A percentile compares a stretch with the other conserved stretches of the same genome.
Conservation (phyloP, 306 rosid species). For the Hippophae rhamnoides region DNA sequence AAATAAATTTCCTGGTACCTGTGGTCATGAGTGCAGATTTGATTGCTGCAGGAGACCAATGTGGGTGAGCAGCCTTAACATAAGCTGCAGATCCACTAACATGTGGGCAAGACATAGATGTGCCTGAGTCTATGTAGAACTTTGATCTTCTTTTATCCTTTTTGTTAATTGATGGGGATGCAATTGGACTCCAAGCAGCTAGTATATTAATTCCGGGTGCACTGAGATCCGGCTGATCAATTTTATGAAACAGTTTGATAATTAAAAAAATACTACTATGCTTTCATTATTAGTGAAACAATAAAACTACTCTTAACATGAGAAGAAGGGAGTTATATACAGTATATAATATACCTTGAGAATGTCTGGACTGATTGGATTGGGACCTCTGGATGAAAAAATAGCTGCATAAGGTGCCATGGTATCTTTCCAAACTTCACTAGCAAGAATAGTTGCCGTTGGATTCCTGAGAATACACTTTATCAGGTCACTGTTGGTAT, state of each 20-base stretch:
- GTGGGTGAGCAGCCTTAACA: conserved; percentile 9
- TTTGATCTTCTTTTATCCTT: not conserved
- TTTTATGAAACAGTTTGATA: not conserved
- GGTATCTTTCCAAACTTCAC: conserved; percentile 6
- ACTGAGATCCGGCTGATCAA: conserved; percentile 21
- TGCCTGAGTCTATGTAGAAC: conserved; percentile 13
- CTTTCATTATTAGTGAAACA: no score
- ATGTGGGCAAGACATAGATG: conserved; percentile 18
- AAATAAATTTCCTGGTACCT: not conserved
- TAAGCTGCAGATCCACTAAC: conserved; percentile 7
- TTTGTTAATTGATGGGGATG: not conserved
- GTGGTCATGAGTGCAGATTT: conserved; percentile 17
- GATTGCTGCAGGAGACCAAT: conserved; percentile 13
- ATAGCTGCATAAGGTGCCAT: conserved; percentile 11
- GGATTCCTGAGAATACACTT: conserved; percentile 4
- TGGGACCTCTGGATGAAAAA: conserved; percentile 23
- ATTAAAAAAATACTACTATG: no score
- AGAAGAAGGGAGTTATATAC: not conserved
- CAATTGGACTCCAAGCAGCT: conserved; percentile 15
- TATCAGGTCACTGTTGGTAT: no score
- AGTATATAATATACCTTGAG: conserved; percentile 16
- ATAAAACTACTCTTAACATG: no score
- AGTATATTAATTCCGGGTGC: conserved; percentile 20
- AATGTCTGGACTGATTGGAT: conserved; percentile 14
- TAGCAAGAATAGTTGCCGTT: conserved; percentile 11